These are phyloP conservation scores for Conticribra weissflogii DNA, from an alignment of 108 stramenopile genomes.

Conservation along the genomic window DNA sequence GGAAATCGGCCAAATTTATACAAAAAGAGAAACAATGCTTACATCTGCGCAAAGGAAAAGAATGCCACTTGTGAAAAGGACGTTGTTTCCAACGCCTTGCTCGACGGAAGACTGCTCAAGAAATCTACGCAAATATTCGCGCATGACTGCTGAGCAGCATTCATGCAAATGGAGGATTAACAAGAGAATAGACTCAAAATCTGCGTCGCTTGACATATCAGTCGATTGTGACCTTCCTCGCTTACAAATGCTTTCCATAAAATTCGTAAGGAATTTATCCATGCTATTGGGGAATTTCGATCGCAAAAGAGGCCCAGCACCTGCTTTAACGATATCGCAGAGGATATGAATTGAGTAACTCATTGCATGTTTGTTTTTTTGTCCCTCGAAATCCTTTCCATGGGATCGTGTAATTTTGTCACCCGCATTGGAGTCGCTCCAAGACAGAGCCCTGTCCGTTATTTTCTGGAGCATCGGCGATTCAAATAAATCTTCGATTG, in stretches of 20 bases:
- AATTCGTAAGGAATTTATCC: constrained; percentile 29
- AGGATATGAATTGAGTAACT: constrained; percentile 26
- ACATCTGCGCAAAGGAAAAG: constrained; percentile 35
- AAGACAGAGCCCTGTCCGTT: constrained; percentile 39
- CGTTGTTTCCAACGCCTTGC: neutral
- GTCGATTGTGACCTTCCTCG: constrained; percentile 4
- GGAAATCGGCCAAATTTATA: neutral
- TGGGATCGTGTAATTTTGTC: neutral
- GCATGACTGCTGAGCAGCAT: constrained; percentile 29
- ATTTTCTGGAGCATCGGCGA: constrained; percentile 43
- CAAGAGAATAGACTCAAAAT: constrained; percentile 29
- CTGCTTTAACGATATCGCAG: constrained; percentile 28
- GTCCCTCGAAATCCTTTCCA: neutral
- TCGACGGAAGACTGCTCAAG: constrained; percentile 11
- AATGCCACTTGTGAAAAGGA: constrained; percentile 32
- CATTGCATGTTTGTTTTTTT: constrained; percentile 11
- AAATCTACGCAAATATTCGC: constrained; percentile 25
- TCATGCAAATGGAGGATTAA: constrained; percentile 41
- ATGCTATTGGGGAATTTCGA: constrained; percentile 16
- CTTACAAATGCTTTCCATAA: constrained; percentile 14
- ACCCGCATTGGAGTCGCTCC: neutral
- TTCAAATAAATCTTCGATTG: constrained; percentile 43
- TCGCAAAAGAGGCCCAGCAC: constrained; percentile 24
- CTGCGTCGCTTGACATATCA: constrained; percentile 1
- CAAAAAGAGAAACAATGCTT: constrained; percentile 11